phyloP scores from a whole-genome alignment of 805 yeast species.

The Zygosaccharomyces pseudorouxii region DNA sequence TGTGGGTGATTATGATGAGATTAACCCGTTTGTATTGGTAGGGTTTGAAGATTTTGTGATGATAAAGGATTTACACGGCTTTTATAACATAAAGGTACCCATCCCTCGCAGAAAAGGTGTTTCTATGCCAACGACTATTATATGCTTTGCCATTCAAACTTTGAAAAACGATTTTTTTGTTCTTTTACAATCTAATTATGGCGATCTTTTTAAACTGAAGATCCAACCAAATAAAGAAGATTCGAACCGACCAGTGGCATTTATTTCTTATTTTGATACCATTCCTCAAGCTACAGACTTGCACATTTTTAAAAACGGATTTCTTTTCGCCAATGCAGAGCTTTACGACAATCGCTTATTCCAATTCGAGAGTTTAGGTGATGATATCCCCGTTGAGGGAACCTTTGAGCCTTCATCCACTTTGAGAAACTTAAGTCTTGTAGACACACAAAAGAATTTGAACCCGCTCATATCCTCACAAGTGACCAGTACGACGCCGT shows the following conservation, averaged over 20 bases:
- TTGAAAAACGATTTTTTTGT: slow-evolving; percentile 60
- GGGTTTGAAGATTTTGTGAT: slow-evolving; percentile 54
- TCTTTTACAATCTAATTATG: slow-evolving; percentile 62
- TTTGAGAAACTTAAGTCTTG: slow-evolving; percentile 55
- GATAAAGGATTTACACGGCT: slow-evolving; percentile 44
- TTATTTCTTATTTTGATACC: slow-evolving; percentile 72
- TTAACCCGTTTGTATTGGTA: slow-evolving; percentile 41
- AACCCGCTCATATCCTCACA: slow-evolving; percentile 51
- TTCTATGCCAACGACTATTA: slow-evolving; percentile 36
- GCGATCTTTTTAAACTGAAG: slow-evolving; percentile 71
- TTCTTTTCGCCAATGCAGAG: slow-evolving; percentile 62
- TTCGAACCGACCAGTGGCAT: slow-evolving; percentile 37
- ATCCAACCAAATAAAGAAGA: slow-evolving; percentile 42
- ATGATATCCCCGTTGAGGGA: slow-evolving; percentile 35
- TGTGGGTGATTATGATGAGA: slow-evolving; percentile 58
- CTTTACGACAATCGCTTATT: slow-evolving; percentile 61
- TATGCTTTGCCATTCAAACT: slow-evolving; percentile 59
- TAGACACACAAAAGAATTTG: slow-evolving; percentile 42
- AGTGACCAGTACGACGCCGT: slow-evolving; percentile 30
- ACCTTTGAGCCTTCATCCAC: slow-evolving; percentile 32
- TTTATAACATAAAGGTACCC: slow-evolving; percentile 40
- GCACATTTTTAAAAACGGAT: slow-evolving; percentile 68
- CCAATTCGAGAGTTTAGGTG: slow-evolving; percentile 76
- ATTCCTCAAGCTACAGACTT: slow-evolving; percentile 55
- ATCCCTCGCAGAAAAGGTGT: slow-evolving; percentile 48